phyloP scores from a whole-genome alignment of 345 rosid species.

The Salix koriyanagi region DNA sequence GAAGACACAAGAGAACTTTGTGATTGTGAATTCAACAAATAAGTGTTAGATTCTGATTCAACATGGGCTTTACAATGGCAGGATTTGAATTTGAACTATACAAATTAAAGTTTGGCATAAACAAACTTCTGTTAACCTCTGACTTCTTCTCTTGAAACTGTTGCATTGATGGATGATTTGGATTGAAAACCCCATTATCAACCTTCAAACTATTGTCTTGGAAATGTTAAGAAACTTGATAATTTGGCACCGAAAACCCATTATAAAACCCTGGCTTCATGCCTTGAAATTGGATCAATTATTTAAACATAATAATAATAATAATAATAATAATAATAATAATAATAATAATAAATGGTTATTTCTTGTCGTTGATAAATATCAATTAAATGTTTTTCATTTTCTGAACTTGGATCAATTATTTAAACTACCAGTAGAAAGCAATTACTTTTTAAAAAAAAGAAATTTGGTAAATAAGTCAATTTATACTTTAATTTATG shows the following conservation, averaged over 20 bases:
- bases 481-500: too few relatives aligned
- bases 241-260: neutral
- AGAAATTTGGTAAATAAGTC: too few relatives aligned
- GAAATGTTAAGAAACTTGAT: neutral
- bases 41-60: neutral
- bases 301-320: too few relatives aligned
- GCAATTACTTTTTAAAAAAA: too few relatives aligned
- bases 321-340: too few relatives aligned
- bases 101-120: neutral
- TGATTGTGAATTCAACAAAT: neutral
- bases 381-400: too few relatives aligned
- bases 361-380: too few relatives aligned
- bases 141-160: too few relatives aligned
- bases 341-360: too few relatives aligned
- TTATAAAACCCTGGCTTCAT: neutral
- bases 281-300: neutral
- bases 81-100: neutral
- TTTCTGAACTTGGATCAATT: too few relatives aligned
- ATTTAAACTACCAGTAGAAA: too few relatives aligned
- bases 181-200: neutral
- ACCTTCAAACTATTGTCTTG: neutral
- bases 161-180: neutral
- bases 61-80: neutral
- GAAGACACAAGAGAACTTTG: neutral
- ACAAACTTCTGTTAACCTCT: too few relatives aligned